Conservation (phyloP, 352 stramenopile species). For the Globisporangium megalacanthum region DNA sequence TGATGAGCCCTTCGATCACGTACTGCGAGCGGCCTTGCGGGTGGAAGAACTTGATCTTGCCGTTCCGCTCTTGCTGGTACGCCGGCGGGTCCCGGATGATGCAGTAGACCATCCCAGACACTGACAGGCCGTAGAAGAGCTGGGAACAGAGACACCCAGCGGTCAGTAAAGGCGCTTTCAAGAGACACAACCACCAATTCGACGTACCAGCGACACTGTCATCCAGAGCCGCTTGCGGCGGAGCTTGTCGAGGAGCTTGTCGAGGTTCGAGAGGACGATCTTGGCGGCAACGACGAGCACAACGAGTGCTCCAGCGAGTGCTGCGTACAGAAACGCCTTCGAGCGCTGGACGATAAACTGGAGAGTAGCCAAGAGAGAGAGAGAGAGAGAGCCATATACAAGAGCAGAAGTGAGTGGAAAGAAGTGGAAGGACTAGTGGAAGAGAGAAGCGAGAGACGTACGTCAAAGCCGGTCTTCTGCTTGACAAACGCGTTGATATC, state of each 20-base stretch:
- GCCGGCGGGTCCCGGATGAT: conserved; percentile 83
- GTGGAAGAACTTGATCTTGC: conserved; percentile 86
- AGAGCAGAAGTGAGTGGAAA: background rate
- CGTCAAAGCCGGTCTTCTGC: conserved; percentile 81
- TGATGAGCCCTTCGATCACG: conserved; percentile 78
- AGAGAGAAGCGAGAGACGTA: conserved; percentile 12
- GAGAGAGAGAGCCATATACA: conserved; percentile 2
- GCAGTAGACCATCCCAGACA: conserved; percentile 88
- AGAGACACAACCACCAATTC: background rate
- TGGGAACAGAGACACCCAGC: conserved; percentile 9
- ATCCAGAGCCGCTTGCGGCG: conserved; percentile 84
- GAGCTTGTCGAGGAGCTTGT: conserved; percentile 64
- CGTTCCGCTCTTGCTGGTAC: conserved; percentile 65
- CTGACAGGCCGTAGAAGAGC: conserved; percentile 84
- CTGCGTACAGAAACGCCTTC: conserved; percentile 60
- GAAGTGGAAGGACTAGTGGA: background rate
- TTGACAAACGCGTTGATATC: conserved; percentile 66
- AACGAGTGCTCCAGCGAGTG: conserved; percentile 24
- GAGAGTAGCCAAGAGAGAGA: conserved; percentile 1
- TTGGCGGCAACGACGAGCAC: conserved; percentile 39
- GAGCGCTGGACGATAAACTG: conserved; percentile 61
- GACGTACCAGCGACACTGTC: conserved; percentile 67
- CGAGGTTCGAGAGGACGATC: conserved; percentile 58
- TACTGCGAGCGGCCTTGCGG: conserved; percentile 78
- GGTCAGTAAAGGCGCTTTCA: background rate